phyloP scores from a whole-genome alignment of 352 stramenopile species.

The Globisporangium abappressorium region DNA sequence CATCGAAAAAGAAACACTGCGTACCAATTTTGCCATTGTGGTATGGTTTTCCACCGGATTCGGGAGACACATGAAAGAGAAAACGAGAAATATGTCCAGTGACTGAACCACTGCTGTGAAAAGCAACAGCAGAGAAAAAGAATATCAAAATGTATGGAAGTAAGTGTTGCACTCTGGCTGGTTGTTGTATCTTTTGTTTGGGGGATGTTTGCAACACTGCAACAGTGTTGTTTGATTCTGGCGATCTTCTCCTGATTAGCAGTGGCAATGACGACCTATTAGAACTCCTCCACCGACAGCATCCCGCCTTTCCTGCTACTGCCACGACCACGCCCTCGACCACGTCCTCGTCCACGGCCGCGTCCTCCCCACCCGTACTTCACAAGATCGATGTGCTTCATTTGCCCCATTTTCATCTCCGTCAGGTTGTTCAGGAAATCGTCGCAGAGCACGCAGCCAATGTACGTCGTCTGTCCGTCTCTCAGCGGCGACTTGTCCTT shows the following conservation, averaged over 20 bases:
- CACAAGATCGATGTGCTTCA: conserved; percentile 39
- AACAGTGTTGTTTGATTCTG: not conserved
- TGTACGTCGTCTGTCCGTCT: conserved; percentile 26
- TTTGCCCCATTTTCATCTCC: conserved; percentile 34
- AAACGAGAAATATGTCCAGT: conserved; percentile 1
- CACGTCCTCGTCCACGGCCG: conserved; percentile 17
- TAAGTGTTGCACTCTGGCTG: not conserved
- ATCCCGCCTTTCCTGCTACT: conserved; percentile 19
- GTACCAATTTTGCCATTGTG: conserved; percentile 6
- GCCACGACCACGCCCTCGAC: not conserved
- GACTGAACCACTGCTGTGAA: not conserved
- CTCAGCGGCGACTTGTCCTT: conserved; percentile 37
- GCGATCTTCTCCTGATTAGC: not conserved
- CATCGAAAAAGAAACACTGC: not conserved
- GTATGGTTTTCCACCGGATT: not conserved
- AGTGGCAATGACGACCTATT: conserved; percentile 5
- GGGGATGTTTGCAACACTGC: not conserved
- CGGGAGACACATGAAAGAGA: not conserved
- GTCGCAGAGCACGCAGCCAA: conserved; percentile 44
- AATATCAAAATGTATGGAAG: not conserved
- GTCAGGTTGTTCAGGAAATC: conserved; percentile 41
- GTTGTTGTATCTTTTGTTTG: not conserved
- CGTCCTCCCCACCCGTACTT: conserved; percentile 15
- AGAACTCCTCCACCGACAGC: conserved; percentile 27
- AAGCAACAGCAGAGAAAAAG: not conserved